Conservation (phyloP, 768 basidiomycete species). For the Rhizopogon salebrosus region DNA sequence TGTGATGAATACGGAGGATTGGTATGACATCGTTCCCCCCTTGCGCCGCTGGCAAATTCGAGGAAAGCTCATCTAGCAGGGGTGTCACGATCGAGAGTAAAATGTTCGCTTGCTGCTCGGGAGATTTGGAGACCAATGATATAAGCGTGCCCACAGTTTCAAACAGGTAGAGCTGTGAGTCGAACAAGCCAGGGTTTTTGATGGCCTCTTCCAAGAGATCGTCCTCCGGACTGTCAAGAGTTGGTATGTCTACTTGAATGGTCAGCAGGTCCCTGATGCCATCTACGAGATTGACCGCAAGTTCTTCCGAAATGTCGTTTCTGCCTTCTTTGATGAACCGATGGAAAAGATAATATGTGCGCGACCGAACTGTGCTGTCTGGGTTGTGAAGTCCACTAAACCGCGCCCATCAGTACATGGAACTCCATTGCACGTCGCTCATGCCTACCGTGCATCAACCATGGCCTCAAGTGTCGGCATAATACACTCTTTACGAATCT, state of each 20-base stretch:
- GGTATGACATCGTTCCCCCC: slow-evolving; percentile 64
- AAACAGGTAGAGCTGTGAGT: slow-evolving; percentile 91
- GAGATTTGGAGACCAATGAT: slow-evolving; percentile 62
- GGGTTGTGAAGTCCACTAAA: slow-evolving; percentile 81
- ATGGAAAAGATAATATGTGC: slow-evolving; percentile 89
- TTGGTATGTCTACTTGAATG: slow-evolving; percentile 73
- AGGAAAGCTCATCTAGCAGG: slow-evolving; percentile 67
- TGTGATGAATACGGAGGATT: slow-evolving; percentile 87
- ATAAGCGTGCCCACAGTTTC: slow-evolving; percentile 86
- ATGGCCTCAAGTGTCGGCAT: slow-evolving; percentile 85
- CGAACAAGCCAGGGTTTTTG: slow-evolving; percentile 65
- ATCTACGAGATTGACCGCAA: slow-evolving; percentile 67
- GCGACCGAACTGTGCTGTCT: slow-evolving; percentile 60
- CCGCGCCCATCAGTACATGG: slow-evolving; percentile 3
- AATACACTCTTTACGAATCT: slow-evolving; percentile 84
- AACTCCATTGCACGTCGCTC: not conserved
- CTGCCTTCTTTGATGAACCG: slow-evolving; percentile 84
- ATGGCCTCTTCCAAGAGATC: slow-evolving; percentile 80
- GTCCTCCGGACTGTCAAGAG: slow-evolving; percentile 66
- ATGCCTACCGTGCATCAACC: slow-evolving; percentile 70
- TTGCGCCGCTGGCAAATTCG: slow-evolving; percentile 49
- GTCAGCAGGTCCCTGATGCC: slow-evolving; percentile 72
- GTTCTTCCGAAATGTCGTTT: slow-evolving; percentile 68
- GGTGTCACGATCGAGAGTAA: slow-evolving; percentile 79
- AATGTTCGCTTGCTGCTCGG: slow-evolving; percentile 63